phyloP scores from a whole-genome alignment of 352 stramenopile genomes.

The Phytophthora lateralis region DNA sequence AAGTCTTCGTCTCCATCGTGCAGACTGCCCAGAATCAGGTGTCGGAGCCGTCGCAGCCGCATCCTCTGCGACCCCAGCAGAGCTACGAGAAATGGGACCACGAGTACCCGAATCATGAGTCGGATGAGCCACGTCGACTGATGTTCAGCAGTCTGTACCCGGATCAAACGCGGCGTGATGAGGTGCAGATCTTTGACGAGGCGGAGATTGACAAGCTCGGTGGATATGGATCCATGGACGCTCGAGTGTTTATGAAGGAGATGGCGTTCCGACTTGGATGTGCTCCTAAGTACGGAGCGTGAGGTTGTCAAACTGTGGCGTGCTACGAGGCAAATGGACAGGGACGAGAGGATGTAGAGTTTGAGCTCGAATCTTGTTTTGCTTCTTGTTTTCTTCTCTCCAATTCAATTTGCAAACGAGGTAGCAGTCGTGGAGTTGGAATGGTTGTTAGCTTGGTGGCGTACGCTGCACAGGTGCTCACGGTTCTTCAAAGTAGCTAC shows the following conservation, averaged over 20 bases:
- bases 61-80: conserved; percentile 67
- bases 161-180: conserved; percentile 72
- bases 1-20: conserved; percentile 57
- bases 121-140: conserved; percentile 36
- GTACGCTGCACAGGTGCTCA: no score
- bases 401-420: no score
- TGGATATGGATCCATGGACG: conserved; percentile 75
- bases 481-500: no score
- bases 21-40: conserved; percentile 24
- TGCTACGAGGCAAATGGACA: not conserved
- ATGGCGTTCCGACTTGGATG: conserved; percentile 79
- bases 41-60: conserved; percentile 15
- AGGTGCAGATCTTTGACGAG: conserved; percentile 52
- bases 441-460: no score
- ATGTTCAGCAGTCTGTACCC: conserved; percentile 61
- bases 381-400: no score
- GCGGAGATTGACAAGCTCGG: conserved; percentile 53
- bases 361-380: no score
- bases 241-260: conserved; percentile 76
- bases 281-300: conserved; percentile 83
- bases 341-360: no score
- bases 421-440: no score
- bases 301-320: conserved; percentile 2
- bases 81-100: conserved; percentile 69
- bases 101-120: conserved; percentile 35